Evolutionary conservation across 306 rosid species (phyloP), one percentile per base, ranked within the genome.

Genomic region (Geum urbanum): DNA sequence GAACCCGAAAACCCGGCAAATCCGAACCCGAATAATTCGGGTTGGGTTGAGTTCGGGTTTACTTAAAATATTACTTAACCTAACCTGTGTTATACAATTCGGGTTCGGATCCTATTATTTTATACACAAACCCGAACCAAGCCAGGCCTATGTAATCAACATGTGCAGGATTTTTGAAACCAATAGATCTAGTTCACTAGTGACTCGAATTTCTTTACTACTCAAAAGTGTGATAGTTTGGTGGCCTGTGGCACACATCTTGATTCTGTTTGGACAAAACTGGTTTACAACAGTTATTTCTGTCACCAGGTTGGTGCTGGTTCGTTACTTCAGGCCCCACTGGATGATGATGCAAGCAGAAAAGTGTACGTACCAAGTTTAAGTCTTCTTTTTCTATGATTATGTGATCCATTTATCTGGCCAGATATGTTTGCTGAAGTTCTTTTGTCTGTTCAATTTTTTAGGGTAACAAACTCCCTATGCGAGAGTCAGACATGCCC

Each of bases 271-370:
- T 62, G 43, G 10, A 43, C 53, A 55, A 59, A 67, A 57, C 58
- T 41, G 52, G 67, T 76, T 81, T 56, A 57, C 51, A 55, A 50
- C 66, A 68, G 8, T 66, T 70, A 39, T 61, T 19, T 74, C 71
- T 27, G n/a, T 51, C 27, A 70, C 78, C 86, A 94, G 98, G 96
- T 94, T 85, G 97, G 98, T 66, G 82, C 70, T 24, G 98, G 98
- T 74, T 87, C 98, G 72, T 83, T 88, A 73, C 86, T 94, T 86
- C 97, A 94, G 83, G 97, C 98, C 64, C 98, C 98, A 72, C 78
- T 88, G 85, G 97, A 94, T 74, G 83, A 84, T 79, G 85, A 87
- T 82, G 79, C 74, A 51, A 81, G 92, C 77, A 82, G 89, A 85
- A 86, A 81, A 80, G 57, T 72, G 98, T 94, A 83, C 90, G 98